Evolutionary conservation across 2,329 filamentous ascomycete species (phyloP).

Genomic region (Trichoderma arundinaceum): DNA sequence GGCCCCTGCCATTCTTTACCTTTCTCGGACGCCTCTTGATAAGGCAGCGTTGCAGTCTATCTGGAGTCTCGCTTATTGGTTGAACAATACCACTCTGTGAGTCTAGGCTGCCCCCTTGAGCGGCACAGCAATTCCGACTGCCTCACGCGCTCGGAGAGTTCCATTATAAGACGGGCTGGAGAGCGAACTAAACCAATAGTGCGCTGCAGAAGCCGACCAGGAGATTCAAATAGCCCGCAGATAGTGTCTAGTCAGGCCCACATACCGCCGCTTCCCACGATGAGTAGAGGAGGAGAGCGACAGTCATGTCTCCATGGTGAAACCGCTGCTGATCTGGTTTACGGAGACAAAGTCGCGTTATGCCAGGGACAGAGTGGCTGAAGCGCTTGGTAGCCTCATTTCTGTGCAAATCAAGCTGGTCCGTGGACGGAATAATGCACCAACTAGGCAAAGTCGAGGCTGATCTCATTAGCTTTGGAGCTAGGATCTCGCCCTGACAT

Average conservation of each 20-base stretch:
- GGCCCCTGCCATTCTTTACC: constrained; percentile 24
- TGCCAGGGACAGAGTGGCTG: not conserved
- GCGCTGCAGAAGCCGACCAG: not conserved
- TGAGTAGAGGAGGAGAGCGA: not conserved
- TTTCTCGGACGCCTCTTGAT: constrained; percentile 7
- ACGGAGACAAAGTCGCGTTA: not conserved
- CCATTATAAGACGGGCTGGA: not conserved
- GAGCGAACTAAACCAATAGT: not conserved
- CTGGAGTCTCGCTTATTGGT: constrained; percentile 9
- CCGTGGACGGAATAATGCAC: constrained; percentile 12
- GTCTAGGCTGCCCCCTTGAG: not conserved
- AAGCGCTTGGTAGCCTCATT: too few species aligned
- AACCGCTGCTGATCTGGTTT: not conserved
- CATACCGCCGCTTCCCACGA: not conserved
- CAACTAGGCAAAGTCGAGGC: constrained; percentile 78
- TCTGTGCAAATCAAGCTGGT: not conserved
- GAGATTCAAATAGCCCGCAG: constrained; percentile 3
- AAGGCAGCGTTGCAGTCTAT: constrained; percentile 18
- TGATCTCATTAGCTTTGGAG: constrained; percentile 43
- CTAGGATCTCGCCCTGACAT: constrained; percentile 12
- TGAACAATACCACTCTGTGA: not conserved
- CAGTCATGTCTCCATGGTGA: not conserved
- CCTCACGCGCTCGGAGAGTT: not conserved
- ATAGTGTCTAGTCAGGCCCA: constrained; percentile 1
- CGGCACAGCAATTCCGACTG: not conserved